phyloP scores from a whole-genome alignment of 495 filamentous ascomycete genomes.

The Trichocladium antarcticum region DNA sequence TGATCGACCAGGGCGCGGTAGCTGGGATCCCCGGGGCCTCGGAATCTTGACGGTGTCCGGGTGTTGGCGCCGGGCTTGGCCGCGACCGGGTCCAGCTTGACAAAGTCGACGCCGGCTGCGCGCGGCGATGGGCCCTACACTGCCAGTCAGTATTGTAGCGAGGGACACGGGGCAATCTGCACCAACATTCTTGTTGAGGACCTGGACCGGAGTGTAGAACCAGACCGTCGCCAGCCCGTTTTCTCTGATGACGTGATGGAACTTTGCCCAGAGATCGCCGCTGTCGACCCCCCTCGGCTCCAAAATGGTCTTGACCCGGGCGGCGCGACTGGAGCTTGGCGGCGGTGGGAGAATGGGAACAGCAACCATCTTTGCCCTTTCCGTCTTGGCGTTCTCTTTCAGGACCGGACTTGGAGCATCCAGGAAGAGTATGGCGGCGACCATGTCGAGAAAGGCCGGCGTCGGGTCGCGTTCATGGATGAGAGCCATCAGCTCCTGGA shows the following conservation, averaged over 20 bases:
- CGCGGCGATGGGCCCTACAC: background rate
- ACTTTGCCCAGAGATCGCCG: background rate
- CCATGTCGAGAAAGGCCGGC: background rate
- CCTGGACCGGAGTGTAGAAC: background rate
- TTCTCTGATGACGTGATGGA: background rate
- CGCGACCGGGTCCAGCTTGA: background rate
- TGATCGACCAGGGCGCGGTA: background rate
- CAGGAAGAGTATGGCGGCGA: background rate
- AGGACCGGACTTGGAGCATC: background rate
- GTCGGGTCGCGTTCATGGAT: background rate
- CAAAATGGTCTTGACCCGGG: background rate
- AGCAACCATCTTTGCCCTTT: background rate
- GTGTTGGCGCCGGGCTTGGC: too few species aligned
- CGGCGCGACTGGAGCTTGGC: background rate
- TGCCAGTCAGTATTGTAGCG: too few species aligned
- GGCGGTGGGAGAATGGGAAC: background rate
- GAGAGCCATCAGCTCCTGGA: background rate
- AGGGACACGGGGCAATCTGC: background rate
- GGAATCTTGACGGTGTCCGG: background rate
- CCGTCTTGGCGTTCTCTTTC: background rate
- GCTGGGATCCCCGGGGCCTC: slow-evolving; percentile 1
- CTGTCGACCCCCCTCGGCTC: background rate
- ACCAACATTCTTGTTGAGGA: background rate
- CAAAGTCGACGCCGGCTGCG: background rate
- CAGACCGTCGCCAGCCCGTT: background rate